Evolutionary conservation across 495 filamentous ascomycete genomes (phyloP).

Genomic region (Penicillium psychrofluorescens): DNA sequence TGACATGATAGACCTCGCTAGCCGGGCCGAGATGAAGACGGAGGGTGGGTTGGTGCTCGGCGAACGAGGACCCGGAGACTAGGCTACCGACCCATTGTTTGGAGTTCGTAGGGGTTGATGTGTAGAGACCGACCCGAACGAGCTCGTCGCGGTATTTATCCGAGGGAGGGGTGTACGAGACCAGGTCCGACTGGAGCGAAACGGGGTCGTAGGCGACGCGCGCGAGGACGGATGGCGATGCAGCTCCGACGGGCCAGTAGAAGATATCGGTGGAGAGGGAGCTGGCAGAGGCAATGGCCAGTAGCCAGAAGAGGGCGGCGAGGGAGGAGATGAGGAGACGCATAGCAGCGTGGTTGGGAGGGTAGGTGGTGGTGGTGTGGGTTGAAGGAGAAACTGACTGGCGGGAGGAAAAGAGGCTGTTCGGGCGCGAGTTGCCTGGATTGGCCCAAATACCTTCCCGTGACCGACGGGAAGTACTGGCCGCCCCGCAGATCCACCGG

Average conservation of each 20-base stretch:
- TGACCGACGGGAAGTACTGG: too few relatives aligned
- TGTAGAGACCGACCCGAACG: conserved; percentile 33
- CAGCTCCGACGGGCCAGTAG: conserved; percentile 30
- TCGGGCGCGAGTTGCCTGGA: too few relatives aligned
- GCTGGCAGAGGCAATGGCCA: conserved; percentile 9
- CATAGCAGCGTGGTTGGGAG: conserved; percentile 13
- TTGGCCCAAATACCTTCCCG: too few relatives aligned
- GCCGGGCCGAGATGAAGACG: conserved; percentile 29
- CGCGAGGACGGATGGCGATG: conserved; percentile 33
- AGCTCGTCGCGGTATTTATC: conserved; percentile 11
- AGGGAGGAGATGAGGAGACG: conserved; percentile 12
- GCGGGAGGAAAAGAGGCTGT: too few relatives aligned
- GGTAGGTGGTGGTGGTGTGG: neutral
- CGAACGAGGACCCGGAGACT: conserved; percentile 23
- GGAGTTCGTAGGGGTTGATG: conserved; percentile 11
- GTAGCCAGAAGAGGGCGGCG: conserved; percentile 7
- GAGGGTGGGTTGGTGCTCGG: conserved; percentile 17
- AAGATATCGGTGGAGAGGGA: conserved; percentile 26
- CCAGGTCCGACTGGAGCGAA: conserved; percentile 22
- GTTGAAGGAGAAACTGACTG: too few relatives aligned
- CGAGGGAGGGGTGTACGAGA: conserved; percentile 28
- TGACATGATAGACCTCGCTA: conserved; percentile 32
- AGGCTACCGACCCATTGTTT: conserved; percentile 38
- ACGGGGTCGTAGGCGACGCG: conserved; percentile 32
- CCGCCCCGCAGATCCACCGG: too few relatives aligned